Evolutionary conservation across 352 stramenopile species (phyloP).

Genomic region (Phytopythium mirpurense): DNA sequence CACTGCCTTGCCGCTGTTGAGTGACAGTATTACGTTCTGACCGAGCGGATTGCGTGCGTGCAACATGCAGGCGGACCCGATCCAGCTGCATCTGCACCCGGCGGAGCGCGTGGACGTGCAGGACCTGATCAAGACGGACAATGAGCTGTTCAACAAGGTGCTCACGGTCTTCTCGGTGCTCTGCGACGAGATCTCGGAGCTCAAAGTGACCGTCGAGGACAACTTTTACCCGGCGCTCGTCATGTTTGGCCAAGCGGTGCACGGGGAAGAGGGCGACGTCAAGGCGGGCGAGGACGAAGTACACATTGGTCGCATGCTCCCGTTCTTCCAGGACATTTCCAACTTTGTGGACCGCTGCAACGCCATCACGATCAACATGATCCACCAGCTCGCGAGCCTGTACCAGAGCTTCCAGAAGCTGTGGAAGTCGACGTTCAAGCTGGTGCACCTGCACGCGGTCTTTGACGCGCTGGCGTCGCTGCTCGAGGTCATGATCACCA

Average conservation of each 20-base stretch:
- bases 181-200: conserved; percentile 87
- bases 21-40: neutral
- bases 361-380: conserved; percentile 85
- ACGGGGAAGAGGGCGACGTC: conserved; percentile 62
- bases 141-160: conserved; percentile 88
- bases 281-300: conserved; percentile 79
- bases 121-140: conserved; percentile 87
- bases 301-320: conserved; percentile 82
- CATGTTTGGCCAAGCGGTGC: conserved; percentile 82
- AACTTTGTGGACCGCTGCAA: conserved; percentile 91
- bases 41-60: neutral
- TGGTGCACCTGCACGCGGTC: conserved; percentile 77
- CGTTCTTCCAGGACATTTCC: conserved; percentile 87
- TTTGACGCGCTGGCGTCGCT: conserved; percentile 77
- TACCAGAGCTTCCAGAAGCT: conserved; percentile 86
- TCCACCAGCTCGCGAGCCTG: conserved; percentile 86
- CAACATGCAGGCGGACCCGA: conserved; percentile 57
- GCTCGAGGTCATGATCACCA: conserved; percentile 84
- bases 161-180: conserved; percentile 87
- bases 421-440: conserved; percentile 87
- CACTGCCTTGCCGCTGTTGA: neutral
- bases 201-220: conserved; percentile 87
- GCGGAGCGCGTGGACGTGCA: conserved; percentile 85
- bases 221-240: conserved; percentile 87
- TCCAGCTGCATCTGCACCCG: conserved; percentile 77